Conservation (phyloP, 169 alveolate species). For the Plasmodium billcollinsi region DNA sequence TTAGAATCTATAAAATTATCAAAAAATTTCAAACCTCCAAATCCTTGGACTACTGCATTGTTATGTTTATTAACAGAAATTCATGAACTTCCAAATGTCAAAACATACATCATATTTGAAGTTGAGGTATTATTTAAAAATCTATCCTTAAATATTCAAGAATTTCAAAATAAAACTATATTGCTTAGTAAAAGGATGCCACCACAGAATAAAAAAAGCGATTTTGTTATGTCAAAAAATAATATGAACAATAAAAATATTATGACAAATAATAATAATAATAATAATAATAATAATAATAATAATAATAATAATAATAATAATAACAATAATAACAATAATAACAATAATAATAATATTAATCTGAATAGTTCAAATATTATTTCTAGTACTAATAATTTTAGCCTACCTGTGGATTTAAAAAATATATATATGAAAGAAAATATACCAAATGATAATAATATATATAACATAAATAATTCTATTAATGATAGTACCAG, state of each 20-base stretch:
- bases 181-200: slow-evolving; percentile 36
- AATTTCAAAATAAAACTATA: slow-evolving; percentile 55
- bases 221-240: slow-evolving; percentile 9
- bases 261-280: too few relatives aligned
- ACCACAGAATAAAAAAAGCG: slow-evolving; percentile 32
- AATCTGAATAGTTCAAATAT: too few relatives aligned
- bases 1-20: slow-evolving; percentile 86
- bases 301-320: background rate
- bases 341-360: too few relatives aligned
- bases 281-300: background rate
- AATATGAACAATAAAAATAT: background rate
- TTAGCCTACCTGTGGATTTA: background rate
- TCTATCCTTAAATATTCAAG: slow-evolving; percentile 82
- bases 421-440: slow-evolving; percentile 21
- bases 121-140: slow-evolving; percentile 91
- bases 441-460: slow-evolving; percentile 24
- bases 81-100: slow-evolving; percentile 86
- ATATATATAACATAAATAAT: background rate
- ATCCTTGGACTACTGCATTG: slow-evolving; percentile 94
- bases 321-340: background rate
- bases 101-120: slow-evolving; percentile 92
- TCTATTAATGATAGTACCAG: background rate
- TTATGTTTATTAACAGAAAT: slow-evolving; percentile 90
- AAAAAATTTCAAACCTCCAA: slow-evolving; percentile 92
- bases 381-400: slow-evolving; percentile 2